A percentile compares a stretch with the other conserved stretches of the same genome.
Conservation (phyloP, 1,284 basidiomycete species). For the Amylostereum chailletii region DNA sequence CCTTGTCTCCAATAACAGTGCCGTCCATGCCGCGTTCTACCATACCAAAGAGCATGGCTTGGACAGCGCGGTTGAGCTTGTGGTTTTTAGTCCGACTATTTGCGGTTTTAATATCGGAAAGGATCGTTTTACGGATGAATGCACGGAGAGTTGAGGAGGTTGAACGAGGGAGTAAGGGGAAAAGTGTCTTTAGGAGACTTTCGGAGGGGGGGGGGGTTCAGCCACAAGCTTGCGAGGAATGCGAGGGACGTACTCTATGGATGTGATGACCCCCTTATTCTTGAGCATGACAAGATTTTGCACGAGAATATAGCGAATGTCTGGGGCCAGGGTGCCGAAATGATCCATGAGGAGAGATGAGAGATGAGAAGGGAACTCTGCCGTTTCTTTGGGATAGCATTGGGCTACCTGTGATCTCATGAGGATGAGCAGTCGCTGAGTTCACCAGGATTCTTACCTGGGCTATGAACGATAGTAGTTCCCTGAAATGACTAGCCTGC, state of each 20-base stretch:
- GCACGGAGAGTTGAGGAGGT: conserved; percentile 78
- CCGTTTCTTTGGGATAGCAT: conserved; percentile 85
- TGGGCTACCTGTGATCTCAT: conserved; percentile 56
- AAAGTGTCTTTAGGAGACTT: conserved; percentile 85
- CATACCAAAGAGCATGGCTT: conserved; percentile 95
- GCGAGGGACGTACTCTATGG: conserved; percentile 69
- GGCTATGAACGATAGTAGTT: conserved; percentile 80
- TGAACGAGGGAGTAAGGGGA: conserved; percentile 89
- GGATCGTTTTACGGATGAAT: conserved; percentile 89
- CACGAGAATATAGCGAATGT: conserved; percentile 76
- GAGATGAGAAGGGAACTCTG: conserved; percentile 74
- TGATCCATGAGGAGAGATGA: conserved; percentile 69
- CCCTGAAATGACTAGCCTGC: conserved; percentile 74
- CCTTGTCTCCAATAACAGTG: conserved; percentile 76
- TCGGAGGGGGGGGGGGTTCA: not conserved
- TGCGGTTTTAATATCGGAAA: conserved; percentile 91
- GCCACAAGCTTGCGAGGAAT: not conserved
- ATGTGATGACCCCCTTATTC: conserved; percentile 88
- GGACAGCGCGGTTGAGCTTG: conserved; percentile 93
- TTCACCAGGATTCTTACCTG: conserved; percentile 39
- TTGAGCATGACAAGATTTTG: conserved; percentile 89
- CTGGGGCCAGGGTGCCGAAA: conserved; percentile 65
- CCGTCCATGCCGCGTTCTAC: conserved; percentile 85
- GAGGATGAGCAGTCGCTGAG: conserved; percentile 2
- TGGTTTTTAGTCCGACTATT: conserved; percentile 90